Conservation (phyloP, 768 basidiomycete species). For the Leccinum uliginosum region DNA sequence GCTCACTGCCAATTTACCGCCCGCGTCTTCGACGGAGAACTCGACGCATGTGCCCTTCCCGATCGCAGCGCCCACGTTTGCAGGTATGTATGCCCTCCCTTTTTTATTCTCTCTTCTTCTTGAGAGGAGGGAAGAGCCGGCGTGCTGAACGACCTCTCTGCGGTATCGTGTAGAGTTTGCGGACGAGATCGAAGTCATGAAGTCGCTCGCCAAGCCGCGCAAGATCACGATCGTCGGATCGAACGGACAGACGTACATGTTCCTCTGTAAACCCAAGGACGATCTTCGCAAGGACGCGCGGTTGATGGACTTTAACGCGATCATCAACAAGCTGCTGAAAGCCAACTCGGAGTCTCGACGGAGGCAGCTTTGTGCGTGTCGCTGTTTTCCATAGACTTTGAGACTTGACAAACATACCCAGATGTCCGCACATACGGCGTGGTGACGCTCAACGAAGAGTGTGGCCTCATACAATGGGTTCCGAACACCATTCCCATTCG, state of each 20-base stretch:
- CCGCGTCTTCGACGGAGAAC: slow-evolving; percentile 50
- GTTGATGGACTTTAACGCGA: slow-evolving; percentile 96
- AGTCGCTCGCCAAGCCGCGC: slow-evolving; percentile 83
- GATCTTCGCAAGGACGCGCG: slow-evolving; percentile 96
- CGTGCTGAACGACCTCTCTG: neutral
- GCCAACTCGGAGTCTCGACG: slow-evolving; percentile 90
- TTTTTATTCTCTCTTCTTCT: neutral
- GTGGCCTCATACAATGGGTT: slow-evolving; percentile 98
- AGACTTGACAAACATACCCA: neutral
- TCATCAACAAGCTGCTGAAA: slow-evolving; percentile 95
- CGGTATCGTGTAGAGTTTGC: slow-evolving; percentile 50
- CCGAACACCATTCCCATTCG: slow-evolving; percentile 86
- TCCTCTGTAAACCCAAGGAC: slow-evolving; percentile 95
- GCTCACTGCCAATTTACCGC: slow-evolving; percentile 83
- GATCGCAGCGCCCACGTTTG: slow-evolving; percentile 66
- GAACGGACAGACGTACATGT: slow-evolving; percentile 81
- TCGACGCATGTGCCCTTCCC: slow-evolving; percentile 81
- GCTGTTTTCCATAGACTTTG: neutral
- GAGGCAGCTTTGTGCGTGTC: slow-evolving; percentile 78
- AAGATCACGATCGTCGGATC: slow-evolving; percentile 83
- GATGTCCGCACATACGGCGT: slow-evolving; percentile 98
- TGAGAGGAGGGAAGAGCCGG: too few relatives aligned
- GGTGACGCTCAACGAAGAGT: slow-evolving; percentile 95
- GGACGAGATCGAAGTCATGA: slow-evolving; percentile 89
- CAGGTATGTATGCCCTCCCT: slow-evolving; percentile 40